Evolutionary conservation across 495 filamentous ascomycete genomes (phyloP), one percentile per base, ranked within the genome.

Genomic region (Gamarada debralockiae): DNA sequence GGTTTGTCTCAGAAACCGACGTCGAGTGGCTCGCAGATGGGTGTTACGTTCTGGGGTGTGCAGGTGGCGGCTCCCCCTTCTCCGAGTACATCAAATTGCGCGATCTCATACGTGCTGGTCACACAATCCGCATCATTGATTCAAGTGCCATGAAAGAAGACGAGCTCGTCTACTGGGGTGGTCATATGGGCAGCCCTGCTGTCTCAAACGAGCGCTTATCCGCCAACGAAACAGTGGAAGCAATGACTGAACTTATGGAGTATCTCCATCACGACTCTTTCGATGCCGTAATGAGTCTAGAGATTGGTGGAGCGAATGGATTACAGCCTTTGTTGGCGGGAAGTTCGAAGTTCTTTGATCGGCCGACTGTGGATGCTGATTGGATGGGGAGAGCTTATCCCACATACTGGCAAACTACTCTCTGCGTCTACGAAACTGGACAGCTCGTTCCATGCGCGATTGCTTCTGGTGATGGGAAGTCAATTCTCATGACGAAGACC

Each of bases 31-130:
- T 77, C 14, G 62, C 70, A 8, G 60, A 67, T 21, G 75, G 75
- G 3, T 76, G 72, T 52, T 73, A 74, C 49, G 65, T 78, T 25
- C 73, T 78, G 6, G 75, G 74, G 7, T 73, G 71, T 37, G 75
- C 72, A 5, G 75, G 74, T 0, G 75, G 75, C 24, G 56, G 56
- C 23, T 58, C 60, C 34, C 69, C 69, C 17, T 59, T 53, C 27
- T 47, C 56, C 22, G 56, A 58, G 36, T 56, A 55, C 33, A 52
- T 63, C 29, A 58, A 54, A 23, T 43, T 63, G 10, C 57, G 60
- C 27, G 58, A 60, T 41, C 57, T 59, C 27, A 39, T 64, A 14
- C 55, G 59, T 23, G 58, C 34, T 4, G 61, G 61, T 14, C 24
- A 62, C 42, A 50, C 14, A 13, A 59, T 62, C 37, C 55, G 58